phyloP scores from a whole-genome alignment of 2,329 filamentous ascomycete species.

The Claviceps sp. region DNA sequence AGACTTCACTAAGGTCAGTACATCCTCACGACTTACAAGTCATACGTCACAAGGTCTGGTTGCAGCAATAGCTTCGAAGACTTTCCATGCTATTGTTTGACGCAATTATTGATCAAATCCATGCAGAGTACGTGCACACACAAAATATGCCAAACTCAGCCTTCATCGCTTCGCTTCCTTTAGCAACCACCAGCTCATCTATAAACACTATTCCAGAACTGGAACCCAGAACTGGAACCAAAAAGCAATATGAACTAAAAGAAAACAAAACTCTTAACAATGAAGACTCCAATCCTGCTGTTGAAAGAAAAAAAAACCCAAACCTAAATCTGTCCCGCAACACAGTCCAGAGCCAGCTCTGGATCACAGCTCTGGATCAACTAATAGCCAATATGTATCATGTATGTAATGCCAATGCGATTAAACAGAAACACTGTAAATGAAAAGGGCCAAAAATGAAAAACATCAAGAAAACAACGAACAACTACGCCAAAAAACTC shows the following conservation, averaged over 20 bases:
- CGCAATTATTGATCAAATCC: too few species aligned
- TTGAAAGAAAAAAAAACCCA: background rate
- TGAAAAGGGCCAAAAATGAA: background rate
- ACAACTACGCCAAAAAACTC: conserved; percentile 40
- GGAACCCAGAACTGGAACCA: background rate
- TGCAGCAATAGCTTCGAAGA: too few species aligned
- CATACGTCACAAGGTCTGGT: too few species aligned
- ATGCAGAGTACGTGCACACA: too few species aligned
- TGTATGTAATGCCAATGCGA: background rate
- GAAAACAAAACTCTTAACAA: background rate
- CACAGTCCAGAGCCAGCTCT: background rate
- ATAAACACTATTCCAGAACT: background rate
- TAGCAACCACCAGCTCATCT: background rate
- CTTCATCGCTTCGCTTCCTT: background rate
- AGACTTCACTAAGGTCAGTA: too few species aligned
- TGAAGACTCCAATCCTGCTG: background rate
- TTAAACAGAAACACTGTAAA: background rate
- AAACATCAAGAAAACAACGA: background rate
- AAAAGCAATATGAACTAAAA: background rate
- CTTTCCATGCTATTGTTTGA: too few species aligned
- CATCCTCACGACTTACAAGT: too few species aligned
- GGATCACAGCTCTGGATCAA: background rate
- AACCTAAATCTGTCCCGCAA: background rate
- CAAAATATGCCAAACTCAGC: too few species aligned
- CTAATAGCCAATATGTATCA: too few species aligned